Evolutionary conservation across 495 filamentous ascomycete genomes (phyloP).

Genomic region (Evernia prunastri): DNA sequence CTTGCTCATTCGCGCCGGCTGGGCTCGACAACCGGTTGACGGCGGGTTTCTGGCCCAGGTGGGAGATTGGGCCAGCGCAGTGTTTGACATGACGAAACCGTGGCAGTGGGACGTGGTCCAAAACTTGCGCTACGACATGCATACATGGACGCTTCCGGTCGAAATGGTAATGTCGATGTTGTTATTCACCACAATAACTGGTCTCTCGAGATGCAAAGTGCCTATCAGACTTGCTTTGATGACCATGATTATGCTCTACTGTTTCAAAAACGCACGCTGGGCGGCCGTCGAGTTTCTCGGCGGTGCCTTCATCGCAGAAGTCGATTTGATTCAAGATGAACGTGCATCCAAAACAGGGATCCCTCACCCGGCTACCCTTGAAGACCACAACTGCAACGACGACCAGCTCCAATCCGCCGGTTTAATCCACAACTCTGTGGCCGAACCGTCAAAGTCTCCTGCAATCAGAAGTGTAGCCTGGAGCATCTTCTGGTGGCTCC

Average conservation of each 20-base stretch:
- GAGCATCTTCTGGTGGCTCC: constrained; percentile 13
- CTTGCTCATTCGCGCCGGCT: constrained; percentile 46
- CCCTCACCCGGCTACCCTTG: neutral
- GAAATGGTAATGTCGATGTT: constrained; percentile 61
- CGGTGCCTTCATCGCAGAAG: constrained; percentile 55
- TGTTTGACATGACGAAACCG: constrained; percentile 45
- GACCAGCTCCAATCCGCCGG: neutral
- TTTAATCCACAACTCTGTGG: neutral
- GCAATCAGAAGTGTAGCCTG: neutral
- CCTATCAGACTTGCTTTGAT: constrained; percentile 42
- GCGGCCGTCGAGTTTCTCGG: constrained; percentile 53
- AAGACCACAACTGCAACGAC: neutral
- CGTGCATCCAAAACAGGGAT: neutral
- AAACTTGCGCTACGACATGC: constrained; percentile 53
- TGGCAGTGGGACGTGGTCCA: constrained; percentile 51
- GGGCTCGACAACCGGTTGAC: constrained; percentile 42
- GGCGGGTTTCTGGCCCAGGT: constrained; percentile 42
- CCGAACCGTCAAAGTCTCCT: neutral
- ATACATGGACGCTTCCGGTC: constrained; percentile 69
- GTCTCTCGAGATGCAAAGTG: constrained; percentile 45
- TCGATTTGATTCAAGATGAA: constrained; percentile 42
- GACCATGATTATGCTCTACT: constrained; percentile 45
- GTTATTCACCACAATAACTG: constrained; percentile 55
- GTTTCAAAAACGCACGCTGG: constrained; percentile 52
- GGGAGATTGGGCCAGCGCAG: constrained; percentile 43